Evolutionary conservation across 2,329 filamentous ascomycete genomes (phyloP), one percentile per base, ranked within the genome.

Genomic region (Lachnellula hyalina): DNA sequence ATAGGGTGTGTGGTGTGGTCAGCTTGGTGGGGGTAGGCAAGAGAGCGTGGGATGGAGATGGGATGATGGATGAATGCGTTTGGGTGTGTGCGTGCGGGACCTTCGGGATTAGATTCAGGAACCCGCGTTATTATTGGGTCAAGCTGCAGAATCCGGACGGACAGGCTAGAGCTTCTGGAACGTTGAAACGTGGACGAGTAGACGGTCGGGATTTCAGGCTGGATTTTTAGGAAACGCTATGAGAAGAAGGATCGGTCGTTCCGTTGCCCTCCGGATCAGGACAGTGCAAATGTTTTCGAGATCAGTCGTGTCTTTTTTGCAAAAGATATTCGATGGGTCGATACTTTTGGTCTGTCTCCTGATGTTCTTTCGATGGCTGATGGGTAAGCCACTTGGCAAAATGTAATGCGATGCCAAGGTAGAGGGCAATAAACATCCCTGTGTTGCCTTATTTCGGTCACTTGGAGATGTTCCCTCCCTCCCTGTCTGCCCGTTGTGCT

Each of bases 111-210:
- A 38, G 36, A 38, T 38, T n/a, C 36, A 38, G 36, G 36, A 38
- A 38, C 36, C 14, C 36, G 36, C 14, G 36, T 21, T 21, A 21
- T 38, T 15, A n/a, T 14, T n/a, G 36, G 36, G 36, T 38, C 14
- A 12, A 38, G 36, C 14, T n/a, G 36, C n/a, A n/a, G 36, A 38
- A 38, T 28, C 25, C 36, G n/a, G 36, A 38, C 12, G 36, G n/a
- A 38, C 2, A n/a, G 36, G 36, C 25, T 9, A 28, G 25, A 28
- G 36, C 36, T 48, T 48, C 47, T 40, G 17, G 47, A 40, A 49
- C 9, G 47, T 17, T 41, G 47, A 49, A 41, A 41, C 35, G 47
- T 49, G 35, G 47, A 49, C 47, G 47, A 49, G 47, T 49, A 47
- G 25, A 14, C 45, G 45, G 14, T 47, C 17, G 28, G 9, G 45